Evolutionary conservation across 306 rosid genomes (phyloP).

Genomic region (Castanea crenata): DNA sequence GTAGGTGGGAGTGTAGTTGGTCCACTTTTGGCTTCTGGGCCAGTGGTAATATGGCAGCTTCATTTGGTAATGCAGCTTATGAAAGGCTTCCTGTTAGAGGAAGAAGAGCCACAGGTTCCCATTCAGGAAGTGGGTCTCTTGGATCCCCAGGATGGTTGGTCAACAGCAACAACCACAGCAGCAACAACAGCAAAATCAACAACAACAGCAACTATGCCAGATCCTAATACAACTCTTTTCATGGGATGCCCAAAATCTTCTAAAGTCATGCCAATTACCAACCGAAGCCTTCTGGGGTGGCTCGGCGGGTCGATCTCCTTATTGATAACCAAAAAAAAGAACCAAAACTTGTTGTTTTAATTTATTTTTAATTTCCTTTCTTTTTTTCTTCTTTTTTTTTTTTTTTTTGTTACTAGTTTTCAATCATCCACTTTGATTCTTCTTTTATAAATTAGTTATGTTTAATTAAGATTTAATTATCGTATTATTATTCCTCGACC

Average conservation of each 20-base stretch:
- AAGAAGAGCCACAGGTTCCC: slow-evolving; percentile 44
- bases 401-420: not conserved
- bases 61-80: slow-evolving; percentile 94
- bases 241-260: slow-evolving; percentile 84
- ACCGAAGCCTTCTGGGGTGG: slow-evolving; percentile 80
- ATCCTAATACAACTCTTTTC: slow-evolving; percentile 55
- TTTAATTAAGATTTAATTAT: slow-evolving; percentile 43
- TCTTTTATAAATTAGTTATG: slow-evolving; percentile 46
- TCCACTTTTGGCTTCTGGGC: slow-evolving; percentile 70
- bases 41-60: slow-evolving; percentile 90
- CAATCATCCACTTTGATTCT: slow-evolving; percentile 45
- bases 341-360: slow-evolving; percentile 2
- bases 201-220: slow-evolving; percentile 46
- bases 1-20: slow-evolving; percentile 90
- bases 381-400: not conserved
- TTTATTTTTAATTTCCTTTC: not conserved
- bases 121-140: slow-evolving; percentile 42
- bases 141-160: slow-evolving; percentile 58
- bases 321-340: slow-evolving; percentile 27
- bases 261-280: slow-evolving; percentile 82
- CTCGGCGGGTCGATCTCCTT: slow-evolving; percentile 66
- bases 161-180: slow-evolving; percentile 38
- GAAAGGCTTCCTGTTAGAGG: slow-evolving; percentile 90
- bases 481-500: slow-evolving; percentile 9
- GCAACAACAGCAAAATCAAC: slow-evolving; percentile 38